Evolutionary conservation across 2,329 filamentous ascomycete species (phyloP), one percentile per base, ranked within the genome.

Genomic region (Canariomyces notabilis): DNA sequence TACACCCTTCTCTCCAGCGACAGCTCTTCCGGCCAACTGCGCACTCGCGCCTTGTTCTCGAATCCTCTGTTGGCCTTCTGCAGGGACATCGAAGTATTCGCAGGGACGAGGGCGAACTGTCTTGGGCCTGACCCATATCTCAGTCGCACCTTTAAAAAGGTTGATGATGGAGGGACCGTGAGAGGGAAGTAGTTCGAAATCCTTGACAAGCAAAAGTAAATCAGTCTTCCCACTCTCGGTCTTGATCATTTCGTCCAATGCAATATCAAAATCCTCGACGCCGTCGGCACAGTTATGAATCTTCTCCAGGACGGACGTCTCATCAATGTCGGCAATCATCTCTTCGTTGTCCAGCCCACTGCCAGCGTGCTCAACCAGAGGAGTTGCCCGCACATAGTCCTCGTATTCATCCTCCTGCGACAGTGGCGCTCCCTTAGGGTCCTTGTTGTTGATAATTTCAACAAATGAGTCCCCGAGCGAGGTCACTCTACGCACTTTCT

Each of bases 361-460:
- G 15, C 11, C 6, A 20, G 5, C n/a, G 14, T 3, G 12, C 12
- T 16, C 26, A 6, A 12, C 5, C 2, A 29, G 14, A 21, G 42
- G 16, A 16, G 15, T 4, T 29, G 20, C 15, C 20, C 11, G 16
- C 18, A 18, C 12, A 12, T 45, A 20, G 4, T 21, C 20, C 4
- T 42, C 33, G n/a, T 9, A 22, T 14, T 46, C 52, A 18, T 55
- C 50, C 7, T 49, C 39, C 41, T 50, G 57, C 29, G 45, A 50
- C 43, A 57, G 32, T 29, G 50, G 46, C 14, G 49, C 46, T 36
- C 51, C 39, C 8, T 31, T 19, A 11, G 16, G 32, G 23, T 15
- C 14, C 48, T 19, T 22, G 32, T n/a, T n/a, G n/a, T n/a, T n/a
- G n/a, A n/a, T n/a, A n/a, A 23, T 37, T 12, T 41, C 5, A 4